Evolutionary conservation across 768 basidiomycete species (phyloP), one percentile per base, ranked within the genome.

Genomic region (Kwoniella dendrophila): DNA sequence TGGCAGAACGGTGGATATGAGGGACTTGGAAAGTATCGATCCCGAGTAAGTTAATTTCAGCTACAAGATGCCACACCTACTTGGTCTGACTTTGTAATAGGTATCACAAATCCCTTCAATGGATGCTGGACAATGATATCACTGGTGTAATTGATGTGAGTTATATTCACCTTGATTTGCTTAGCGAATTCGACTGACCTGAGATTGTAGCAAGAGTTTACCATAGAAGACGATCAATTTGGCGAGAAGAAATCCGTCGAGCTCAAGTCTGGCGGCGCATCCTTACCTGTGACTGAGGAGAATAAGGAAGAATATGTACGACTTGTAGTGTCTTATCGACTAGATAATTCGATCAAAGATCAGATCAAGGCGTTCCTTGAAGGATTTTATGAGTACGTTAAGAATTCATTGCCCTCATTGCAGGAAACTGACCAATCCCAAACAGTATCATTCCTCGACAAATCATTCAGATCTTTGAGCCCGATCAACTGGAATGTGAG

Each of bases 291-390:
- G 45, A 98, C 96, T 2, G 87, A 94, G 74, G 96, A 97, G 78
- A 99, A 98, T 82, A 94, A 89, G 81, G 84, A 87, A 63, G 96
- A 99, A 79, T 99, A 96, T 76, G 93, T 97, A 43, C 90, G 95
- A 72, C 83, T 94, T 34, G 92, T 95, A 7, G 94, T 94, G 27
- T 90, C 94, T 72, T 95, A 96, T 78, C 87, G 94, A 14, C 82
- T 99, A 14, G 89, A 90, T 72, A 89, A 89, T 53, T 95, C 93
- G 4, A 97, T 97, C 82, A 90, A 90, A 78, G 89, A 96, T 5
- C 96, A 99, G 80, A 92, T 97, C 59, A 89, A 93, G 79, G 88
- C 88, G 55, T 83, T 98, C 50, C 85, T 91, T 1, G 84, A 84
- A 51, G 96, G 96, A 0, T 96, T 99, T 82, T 93, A 95, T 79